Base-by-base conservation (phyloP, 2,329 filamentous ascomycete genomes). In the Anisogramma anomala region DNA sequence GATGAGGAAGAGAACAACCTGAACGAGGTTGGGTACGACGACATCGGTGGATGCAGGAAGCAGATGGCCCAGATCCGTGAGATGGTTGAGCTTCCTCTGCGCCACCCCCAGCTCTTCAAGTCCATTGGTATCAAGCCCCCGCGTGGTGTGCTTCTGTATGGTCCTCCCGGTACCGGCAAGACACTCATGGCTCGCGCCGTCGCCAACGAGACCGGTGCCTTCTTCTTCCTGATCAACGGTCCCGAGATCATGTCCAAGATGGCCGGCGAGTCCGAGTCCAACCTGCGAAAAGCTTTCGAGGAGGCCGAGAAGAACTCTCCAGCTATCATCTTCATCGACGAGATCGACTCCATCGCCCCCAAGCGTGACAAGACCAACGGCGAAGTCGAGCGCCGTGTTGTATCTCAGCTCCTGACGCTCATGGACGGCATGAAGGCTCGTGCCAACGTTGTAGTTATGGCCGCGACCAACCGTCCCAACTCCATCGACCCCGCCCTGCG, bases 211-310 rank as follows among this genome's bases (percentile, higher is more conserved):
- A 96, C 91, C 25, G 91, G 91, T 56, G 89, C 89, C 36, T 96
- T 96, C 72, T 98, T 98, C 72, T 96, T 98, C 79, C 69, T 96
- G 49, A 96, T 98, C 77, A 96, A 96, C 67, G 89, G 91, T 50
- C 91, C 91, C 39, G 91, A 96, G 64, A 96, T 98, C 70, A 96
- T 98, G 91, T 95, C 89, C 45, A 96, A 96, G 78, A 96, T 96
- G 91, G 91, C 91, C 46, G 91, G 91, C 77, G 91, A 98, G 67
- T 96, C 91, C 45, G 91, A 96, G 65, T 96, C 89, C 46, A 96
- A 96, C 64, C 67, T 98, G 52, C 83, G 91, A 56, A 96, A 96
- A 69, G 91, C 91, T n/a, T 98, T 98, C 56, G 91, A 96, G 64
- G 91, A 96, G 70, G 91, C 91, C 32, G 89, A 96, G 72, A 96